Evolutionary conservation across 2,329 filamentous ascomycete species (phyloP), one percentile per base, ranked within the genome.

Genomic region (Domatiomyces catenatus): DNA sequence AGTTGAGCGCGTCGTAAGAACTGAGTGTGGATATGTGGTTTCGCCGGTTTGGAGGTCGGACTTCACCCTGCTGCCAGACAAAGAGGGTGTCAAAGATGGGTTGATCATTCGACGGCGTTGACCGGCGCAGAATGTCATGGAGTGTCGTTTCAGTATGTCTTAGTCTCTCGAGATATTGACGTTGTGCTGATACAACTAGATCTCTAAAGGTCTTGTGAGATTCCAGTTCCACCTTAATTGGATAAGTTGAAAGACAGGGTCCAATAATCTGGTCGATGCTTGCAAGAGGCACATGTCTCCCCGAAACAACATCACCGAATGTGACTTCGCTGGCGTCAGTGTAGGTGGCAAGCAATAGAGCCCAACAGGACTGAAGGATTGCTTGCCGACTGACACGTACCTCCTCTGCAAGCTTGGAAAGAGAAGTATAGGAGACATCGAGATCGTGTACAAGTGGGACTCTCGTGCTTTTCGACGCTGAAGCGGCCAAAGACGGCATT

Each of bases 301-400:
- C 88, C 8, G 88, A 94, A 10, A 84, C 84, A 3, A 94, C 85
- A 1, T 80, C 83, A 0, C 89, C 89, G 42, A 94, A 76, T 0
- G 81, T 71, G 1, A 89, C 69, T 61, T 94, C 86, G 0, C 72
- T 63, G 0, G 68, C 70, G 2, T 83, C 85, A 2, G 77, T 63
- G 52, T 92, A 79, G 0, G 74, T 72, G 15, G 75, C 71, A 63
- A 89, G 76, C 0, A 93, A 63, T 62, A 83, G 77, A 1, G 75
- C 70, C 50, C 86, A 68, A 0, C 83, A 80, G 6, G 83, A 77
- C 62, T 94, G 87, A 53, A 93, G 87, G 18, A 90, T 68, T 0
- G 82, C 76, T 58, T 90, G 86, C 0, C 78, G 71, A 47, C 81
- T 80, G 47, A 81, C 71, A 0, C 69, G 71, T 1, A 73, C 58